Evolutionary conservation across 257 asterid species (phyloP), one percentile per base, ranked within the genome.

Genomic region (Solanum chaucha): DNA sequence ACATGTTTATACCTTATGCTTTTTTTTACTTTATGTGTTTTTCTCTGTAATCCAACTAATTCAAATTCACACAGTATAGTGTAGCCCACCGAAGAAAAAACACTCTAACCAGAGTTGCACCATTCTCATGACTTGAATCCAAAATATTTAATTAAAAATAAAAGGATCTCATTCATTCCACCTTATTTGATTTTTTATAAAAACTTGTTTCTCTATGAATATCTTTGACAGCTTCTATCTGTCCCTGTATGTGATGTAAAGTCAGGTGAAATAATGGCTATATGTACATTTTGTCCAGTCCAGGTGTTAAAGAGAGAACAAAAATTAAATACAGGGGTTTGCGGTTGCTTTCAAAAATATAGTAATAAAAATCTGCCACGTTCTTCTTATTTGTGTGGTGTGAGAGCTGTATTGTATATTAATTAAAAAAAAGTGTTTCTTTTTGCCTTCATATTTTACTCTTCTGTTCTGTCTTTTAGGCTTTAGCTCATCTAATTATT

Each of bases 221-320:
- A 85, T 80, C 59, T 41, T 90, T 90, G 87, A 88, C 91, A 88
- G 91, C 90, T 90, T 87, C 86, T 87, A 81, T 88, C 90, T 88
- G 90, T 85, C 89, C 86, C 51, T 24, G 81, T 65, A 35, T 82
- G 58, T 68, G 86, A 89, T 89, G 90, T 89, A 71, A 86, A 91
- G 93, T 86, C 87, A 72, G 88, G 70, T 55, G 65, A 81, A 78
- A 87, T 87, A 78, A 83, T 82, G 86, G 88, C 82, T 74, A 58
- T 87, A 19, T 82, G 48, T 75, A 64, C 71, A 73, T 83, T 5
- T 40, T 61, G 70, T 61, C 70, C 70, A 10, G 78, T 88, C 91
- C 92, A 88, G 87, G 91, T 87, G 87, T 77, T 88, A 84, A 86
- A 24, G 83, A 6, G 38, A 78, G 84, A 80, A 80, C 40, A 80